These are phyloP conservation scores for Aaosphaeria pasadenensis DNA, from an alignment of 2,329 filamentous ascomycete species.

Conservation along the genomic window DNA sequence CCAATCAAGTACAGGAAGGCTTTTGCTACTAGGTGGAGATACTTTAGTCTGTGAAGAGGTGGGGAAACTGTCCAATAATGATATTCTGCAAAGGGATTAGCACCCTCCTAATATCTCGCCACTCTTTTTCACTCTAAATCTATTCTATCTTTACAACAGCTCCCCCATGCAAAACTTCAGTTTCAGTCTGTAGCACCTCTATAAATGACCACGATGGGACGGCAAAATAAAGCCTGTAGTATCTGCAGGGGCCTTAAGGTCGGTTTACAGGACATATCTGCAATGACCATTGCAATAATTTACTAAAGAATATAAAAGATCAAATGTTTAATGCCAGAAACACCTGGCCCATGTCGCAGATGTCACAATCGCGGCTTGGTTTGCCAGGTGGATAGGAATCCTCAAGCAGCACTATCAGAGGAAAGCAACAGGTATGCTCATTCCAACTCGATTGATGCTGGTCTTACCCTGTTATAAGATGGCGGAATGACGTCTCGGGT, in stretches of 20 bases:
- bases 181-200: too few species aligned
- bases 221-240: neutral
- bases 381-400: neutral
- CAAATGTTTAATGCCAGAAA: neutral
- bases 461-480: neutral
- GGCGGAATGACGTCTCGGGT: neutral
- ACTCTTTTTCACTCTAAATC: too few species aligned
- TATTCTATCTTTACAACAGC: too few species aligned
- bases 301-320: neutral
- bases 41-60: too few species aligned
- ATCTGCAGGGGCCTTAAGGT: neutral
- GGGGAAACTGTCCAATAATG: too few species aligned
- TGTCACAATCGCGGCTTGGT: neutral
- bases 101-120: too few species aligned
- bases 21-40: too few species aligned
- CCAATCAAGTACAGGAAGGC: too few species aligned
- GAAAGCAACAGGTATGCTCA: neutral
- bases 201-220: neutral
- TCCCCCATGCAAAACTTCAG: too few species aligned
- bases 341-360: neutral
- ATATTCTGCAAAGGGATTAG: too few species aligned
- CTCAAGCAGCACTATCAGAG: neutral
- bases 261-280: neutral
- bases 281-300: too few species aligned
- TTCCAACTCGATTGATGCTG: neutral